phyloP scores from a whole-genome alignment of 106 monocot genomes.

The Acorus gramineus region DNA sequence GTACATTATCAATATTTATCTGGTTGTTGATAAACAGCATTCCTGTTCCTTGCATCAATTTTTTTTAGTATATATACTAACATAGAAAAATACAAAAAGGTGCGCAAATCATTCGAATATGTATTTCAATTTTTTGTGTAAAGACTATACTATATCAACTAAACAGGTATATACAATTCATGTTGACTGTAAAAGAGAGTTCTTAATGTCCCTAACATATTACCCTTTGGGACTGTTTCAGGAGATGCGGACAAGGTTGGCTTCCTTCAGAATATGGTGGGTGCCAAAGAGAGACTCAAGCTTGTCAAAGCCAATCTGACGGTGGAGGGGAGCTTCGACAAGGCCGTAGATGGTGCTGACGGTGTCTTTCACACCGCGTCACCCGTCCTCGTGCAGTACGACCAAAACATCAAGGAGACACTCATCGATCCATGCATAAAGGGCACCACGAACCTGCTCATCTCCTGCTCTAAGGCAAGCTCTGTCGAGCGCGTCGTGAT shows the following conservation, averaged over 20 bases:
- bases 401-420: conserved; percentile 34
- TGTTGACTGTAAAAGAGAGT: background rate
- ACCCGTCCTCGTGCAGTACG: conserved; percentile 41
- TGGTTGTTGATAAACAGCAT: too few relatives aligned
- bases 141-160: background rate
- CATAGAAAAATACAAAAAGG: too few relatives aligned
- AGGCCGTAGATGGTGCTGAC: conserved; percentile 62
- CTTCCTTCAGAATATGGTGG: conserved; percentile 49
- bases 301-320: conserved; percentile 68
- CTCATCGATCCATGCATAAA: conserved; percentile 59
- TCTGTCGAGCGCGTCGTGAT: conserved; percentile 65
- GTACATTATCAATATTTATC: too few relatives aligned
- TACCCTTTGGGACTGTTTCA: background rate
- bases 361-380: conserved; percentile 94
- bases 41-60: background rate
- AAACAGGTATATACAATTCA: background rate
- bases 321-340: conserved; percentile 73
- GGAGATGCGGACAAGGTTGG: conserved; percentile 55
- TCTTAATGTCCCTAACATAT: background rate
- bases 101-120: too few relatives aligned
- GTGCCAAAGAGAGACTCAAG: conserved; percentile 66
- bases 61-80: background rate
- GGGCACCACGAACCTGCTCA: conserved; percentile 71
- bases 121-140: too few relatives aligned
- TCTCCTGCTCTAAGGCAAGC: conserved; percentile 45